Evolutionary conservation across 495 filamentous ascomycete genomes (phyloP), one percentile per base, ranked within the genome.

Genomic region (Penicillium angulare): DNA sequence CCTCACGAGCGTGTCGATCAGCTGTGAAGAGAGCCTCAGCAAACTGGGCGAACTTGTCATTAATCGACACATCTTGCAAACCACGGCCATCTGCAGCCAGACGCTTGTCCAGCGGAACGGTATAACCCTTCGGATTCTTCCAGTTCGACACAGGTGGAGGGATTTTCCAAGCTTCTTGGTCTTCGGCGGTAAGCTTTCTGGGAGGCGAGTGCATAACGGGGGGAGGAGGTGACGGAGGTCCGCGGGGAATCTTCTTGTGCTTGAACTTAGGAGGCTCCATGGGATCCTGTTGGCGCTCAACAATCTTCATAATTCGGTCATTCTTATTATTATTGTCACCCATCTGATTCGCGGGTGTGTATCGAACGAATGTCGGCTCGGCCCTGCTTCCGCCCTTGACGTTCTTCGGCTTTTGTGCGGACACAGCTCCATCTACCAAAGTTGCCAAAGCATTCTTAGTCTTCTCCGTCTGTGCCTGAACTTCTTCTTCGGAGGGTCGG

Each of bases 81-180:
- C 89, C 89, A 60, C 95, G 82, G 2, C 93, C 93, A 71, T 97
- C 92, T 1, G 93, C 91, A n/a, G 93, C 93, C 54, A 99, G 72
- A 65, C 93, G 87, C 75, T 97, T 99, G 63, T 97, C 95, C 18
- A 99, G 72, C 3, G 93, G 90, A 2, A 99, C 90, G 0, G 93
- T 99, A 59, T 96, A 99, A 62, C 93, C 93, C 72, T 96, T 97
- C 0, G 92, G 89, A 61, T 99, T 99, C 81, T 99, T 99, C 93
- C 93, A 99, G 66, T 97, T 96, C 13, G 89, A 95, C 2, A 99
- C 87, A 0, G 95, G 87, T 0, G 93, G 92, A 1, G 93, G 91
- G 27, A 98, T 95, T 52, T 85, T 89, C 93, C 93, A 98, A 12
- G 86, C 88, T 68, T 97, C 93, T 71, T 97, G 95, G 58, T 99